Evolutionary conservation across 768 basidiomycete species (phyloP).

Genomic region (Xerocomellus dryophilus): DNA sequence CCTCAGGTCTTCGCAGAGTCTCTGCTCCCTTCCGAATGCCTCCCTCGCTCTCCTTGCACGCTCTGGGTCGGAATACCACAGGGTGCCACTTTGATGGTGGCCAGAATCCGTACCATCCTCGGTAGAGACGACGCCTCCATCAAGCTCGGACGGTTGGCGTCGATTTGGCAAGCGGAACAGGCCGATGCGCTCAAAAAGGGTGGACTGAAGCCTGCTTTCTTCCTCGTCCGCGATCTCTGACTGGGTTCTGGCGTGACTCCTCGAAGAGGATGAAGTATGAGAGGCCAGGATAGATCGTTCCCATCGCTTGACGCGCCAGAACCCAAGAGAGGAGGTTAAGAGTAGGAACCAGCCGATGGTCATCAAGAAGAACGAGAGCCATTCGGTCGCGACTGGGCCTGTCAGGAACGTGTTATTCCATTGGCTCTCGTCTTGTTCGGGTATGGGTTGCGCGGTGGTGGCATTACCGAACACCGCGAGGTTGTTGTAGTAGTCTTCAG

Average conservation of each 20-base stretch:
- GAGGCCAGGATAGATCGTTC: conserved; percentile 72
- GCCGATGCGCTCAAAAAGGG: conserved; percentile 31
- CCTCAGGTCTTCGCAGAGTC: conserved; percentile 57
- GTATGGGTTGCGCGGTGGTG: conserved; percentile 11
- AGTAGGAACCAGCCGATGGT: conserved; percentile 87
- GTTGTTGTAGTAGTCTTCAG: conserved; percentile 42
- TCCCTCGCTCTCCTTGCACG: conserved; percentile 42
- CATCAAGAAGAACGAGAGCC: conserved; percentile 95
- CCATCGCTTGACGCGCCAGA: conserved; percentile 89
- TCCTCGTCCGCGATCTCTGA: conserved; percentile 28
- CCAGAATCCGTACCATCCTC: conserved; percentile 28
- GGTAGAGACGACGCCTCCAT: conserved; percentile 10
- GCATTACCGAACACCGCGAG: conserved; percentile 25
- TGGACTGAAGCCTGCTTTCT: conserved; percentile 22
- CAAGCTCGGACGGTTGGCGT: conserved; percentile 12
- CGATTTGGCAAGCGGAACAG: conserved; percentile 16
- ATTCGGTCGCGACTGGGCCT: conserved; percentile 80
- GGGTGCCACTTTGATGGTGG: conserved; percentile 31
- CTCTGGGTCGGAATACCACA: conserved; percentile 42
- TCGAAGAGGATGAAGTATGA: conserved; percentile 35
- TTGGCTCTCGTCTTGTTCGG: conserved; percentile 14
- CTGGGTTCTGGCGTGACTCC: conserved; percentile 28
- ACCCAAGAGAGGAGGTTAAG: conserved; percentile 85
- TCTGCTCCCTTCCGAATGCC: conserved; percentile 52
- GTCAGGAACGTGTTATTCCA: conserved; percentile 43